phyloP scores from a whole-genome alignment of 208 protist genomes.

The Acanthamoeba castellanii region DNA sequence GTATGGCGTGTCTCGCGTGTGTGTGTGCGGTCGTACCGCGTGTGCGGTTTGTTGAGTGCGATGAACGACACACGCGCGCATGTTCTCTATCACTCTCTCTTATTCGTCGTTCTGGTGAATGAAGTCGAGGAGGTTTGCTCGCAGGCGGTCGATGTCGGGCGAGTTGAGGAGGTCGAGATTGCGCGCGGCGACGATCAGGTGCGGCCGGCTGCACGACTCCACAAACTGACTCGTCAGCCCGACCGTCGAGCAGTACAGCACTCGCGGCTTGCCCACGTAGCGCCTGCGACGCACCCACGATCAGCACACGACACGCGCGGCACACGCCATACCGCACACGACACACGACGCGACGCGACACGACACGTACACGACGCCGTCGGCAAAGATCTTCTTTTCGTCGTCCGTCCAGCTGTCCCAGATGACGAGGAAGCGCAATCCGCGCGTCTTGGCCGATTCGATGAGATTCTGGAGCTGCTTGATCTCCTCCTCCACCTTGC shows the following conservation, averaged over 20 bases:
- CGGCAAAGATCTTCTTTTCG: conserved; percentile 55
- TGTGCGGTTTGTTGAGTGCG: too few relatives aligned
- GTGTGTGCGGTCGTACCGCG: too few relatives aligned
- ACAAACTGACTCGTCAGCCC: conserved; percentile 48
- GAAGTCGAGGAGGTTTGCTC: neutral
- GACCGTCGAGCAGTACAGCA: conserved; percentile 36
- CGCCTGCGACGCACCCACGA: neutral
- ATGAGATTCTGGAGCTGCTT: conserved; percentile 11
- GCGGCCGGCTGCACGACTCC: conserved; percentile 4
- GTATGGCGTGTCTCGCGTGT: too few relatives aligned
- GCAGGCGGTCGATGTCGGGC: neutral
- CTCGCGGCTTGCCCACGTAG: conserved; percentile 1
- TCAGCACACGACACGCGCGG: neutral
- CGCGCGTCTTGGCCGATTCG: conserved; percentile 1
- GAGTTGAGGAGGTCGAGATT: neutral
- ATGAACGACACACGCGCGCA: too few relatives aligned
- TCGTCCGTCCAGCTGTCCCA: conserved; percentile 26
- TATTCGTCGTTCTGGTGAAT: neutral
- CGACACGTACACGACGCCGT: conserved; percentile 3
- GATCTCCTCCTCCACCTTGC: neutral
- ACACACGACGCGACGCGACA: neutral
- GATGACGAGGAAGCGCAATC: conserved; percentile 5
- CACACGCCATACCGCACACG: neutral
- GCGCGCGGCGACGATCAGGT: neutral
- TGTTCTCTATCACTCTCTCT: too few relatives aligned